phyloP scores from a whole-genome alignment of 2,329 filamentous ascomycete genomes.

The Hypoxylon sp. region DNA sequence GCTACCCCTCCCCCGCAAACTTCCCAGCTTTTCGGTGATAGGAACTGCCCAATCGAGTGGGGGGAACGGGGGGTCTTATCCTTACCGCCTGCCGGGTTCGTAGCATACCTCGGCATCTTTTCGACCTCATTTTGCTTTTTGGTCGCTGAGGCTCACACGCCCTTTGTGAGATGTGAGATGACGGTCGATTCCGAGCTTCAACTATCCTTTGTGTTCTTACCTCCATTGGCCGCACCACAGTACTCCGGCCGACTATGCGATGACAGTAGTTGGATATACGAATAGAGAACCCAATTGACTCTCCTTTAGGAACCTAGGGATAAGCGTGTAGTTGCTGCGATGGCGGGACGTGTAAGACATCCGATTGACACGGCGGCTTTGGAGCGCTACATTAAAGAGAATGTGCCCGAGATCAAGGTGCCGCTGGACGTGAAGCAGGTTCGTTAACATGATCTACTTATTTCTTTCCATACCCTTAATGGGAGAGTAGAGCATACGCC shows the following conservation, averaged over 20 bases:
- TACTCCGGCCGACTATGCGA: neutral
- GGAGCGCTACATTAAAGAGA: conserved; percentile 80
- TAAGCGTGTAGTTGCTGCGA: conserved; percentile 50
- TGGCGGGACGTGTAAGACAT: conserved; percentile 92
- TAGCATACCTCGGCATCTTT: conserved; percentile 43
- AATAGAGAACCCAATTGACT: neutral
- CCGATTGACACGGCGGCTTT: conserved; percentile 87
- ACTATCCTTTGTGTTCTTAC: neutral
- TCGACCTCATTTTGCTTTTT: conserved; percentile 19
- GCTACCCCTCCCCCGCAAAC: conserved; percentile 43
- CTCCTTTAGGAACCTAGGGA: neutral
- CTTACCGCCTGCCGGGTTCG: conserved; percentile 44
- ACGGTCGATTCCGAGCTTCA: neutral
- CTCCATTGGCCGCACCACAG: neutral
- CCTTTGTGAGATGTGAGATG: conserved; percentile 9
- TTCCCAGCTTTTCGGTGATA: conserved; percentile 19
- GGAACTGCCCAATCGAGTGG: conserved; percentile 29
- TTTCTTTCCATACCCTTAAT: neutral
- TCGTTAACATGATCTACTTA: conserved; percentile 45
- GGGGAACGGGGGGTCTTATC: neutral
- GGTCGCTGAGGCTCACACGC: neutral
- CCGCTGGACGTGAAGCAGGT: conserved; percentile 94
- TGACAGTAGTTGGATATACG: conserved; percentile 1
- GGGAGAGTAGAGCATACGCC: neutral
- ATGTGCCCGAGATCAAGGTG: conserved; percentile 86